These are phyloP conservation scores for Dendrobium chrysotoxum DNA, from an alignment of 106 monocot species.

Conservation along the genomic window DNA sequence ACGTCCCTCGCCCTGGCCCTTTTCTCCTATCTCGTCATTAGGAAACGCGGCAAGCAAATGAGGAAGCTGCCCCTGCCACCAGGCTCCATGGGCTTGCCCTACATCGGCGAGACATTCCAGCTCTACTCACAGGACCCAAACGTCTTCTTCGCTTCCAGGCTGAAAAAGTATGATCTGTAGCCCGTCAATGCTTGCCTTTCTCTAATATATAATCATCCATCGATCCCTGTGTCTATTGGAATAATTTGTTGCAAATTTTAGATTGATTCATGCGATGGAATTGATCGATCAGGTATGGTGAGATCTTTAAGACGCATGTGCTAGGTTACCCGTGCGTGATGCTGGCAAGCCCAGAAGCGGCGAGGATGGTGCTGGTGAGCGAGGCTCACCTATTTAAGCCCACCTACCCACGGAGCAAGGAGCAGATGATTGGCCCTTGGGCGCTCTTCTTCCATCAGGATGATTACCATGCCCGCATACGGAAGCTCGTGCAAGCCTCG, in stretches of 20 bases:
- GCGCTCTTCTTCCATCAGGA: slow-evolving; percentile 87
- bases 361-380: slow-evolving; percentile 57
- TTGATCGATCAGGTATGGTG: slow-evolving; percentile 38
- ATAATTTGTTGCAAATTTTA: no score
- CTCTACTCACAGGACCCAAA: slow-evolving; percentile 11
- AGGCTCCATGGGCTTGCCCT: slow-evolving; percentile 11
- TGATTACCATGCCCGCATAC: slow-evolving; percentile 45
- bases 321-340: slow-evolving; percentile 76
- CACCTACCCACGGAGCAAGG: slow-evolving; percentile 81
- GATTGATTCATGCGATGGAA: neutral
- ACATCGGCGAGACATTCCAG: slow-evolving; percentile 9
- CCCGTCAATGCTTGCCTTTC: neutral
- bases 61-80: neutral
- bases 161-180: slow-evolving; percentile 25
- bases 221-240: no score
- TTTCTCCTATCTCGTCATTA: neutral
- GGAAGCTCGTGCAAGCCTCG: slow-evolving; percentile 44
- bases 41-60: neutral
- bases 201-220: no score
- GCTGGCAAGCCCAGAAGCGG: slow-evolving; percentile 86
- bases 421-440: slow-evolving; percentile 60
- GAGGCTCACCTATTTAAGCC: slow-evolving; percentile 60
- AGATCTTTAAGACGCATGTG: slow-evolving; percentile 66
- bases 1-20: neutral
- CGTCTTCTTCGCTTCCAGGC: slow-evolving; percentile 13